phyloP scores from a whole-genome alignment of 1,284 basidiomycete species.

The Chiua sp. region DNA sequence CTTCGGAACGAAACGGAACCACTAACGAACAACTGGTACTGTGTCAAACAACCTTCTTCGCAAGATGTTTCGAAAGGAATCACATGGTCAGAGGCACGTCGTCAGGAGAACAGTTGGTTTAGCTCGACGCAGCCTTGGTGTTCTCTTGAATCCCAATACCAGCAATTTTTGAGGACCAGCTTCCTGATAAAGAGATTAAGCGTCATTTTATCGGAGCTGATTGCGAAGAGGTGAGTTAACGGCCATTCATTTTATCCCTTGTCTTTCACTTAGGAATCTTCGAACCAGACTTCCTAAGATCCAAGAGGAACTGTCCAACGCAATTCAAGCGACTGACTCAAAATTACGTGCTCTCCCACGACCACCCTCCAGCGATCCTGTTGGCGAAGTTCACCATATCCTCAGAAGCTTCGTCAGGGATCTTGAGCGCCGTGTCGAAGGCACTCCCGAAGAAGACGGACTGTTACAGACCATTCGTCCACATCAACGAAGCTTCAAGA shows the following conservation, averaged over 20 bases:
- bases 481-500: too few species aligned
- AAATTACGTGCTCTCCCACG: too few species aligned
- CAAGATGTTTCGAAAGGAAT: conserved; percentile 58
- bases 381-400: conserved; percentile 42
- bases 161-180: conserved; percentile 57
- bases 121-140: conserved; percentile 59
- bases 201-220: conserved; percentile 59
- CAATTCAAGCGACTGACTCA: conserved; percentile 51
- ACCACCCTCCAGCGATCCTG: conserved; percentile 35
- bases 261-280: background rate
- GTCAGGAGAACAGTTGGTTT: conserved; percentile 73
- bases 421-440: too few species aligned
- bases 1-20: conserved; percentile 61
- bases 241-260: background rate
- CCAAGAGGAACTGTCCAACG: conserved; percentile 51
- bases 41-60: conserved; percentile 73
- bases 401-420: too few species aligned
- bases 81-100: conserved; percentile 63
- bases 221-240: conserved; percentile 53
- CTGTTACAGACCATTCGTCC: too few species aligned
- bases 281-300: conserved; percentile 72
- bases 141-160: conserved; percentile 51
- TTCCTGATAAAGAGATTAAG: conserved; percentile 62
- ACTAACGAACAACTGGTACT: conserved; percentile 71
- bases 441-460: too few species aligned